These are phyloP conservation scores for Ceratocystis huliohia DNA, from an alignment of 2,329 filamentous ascomycete genomes.

Conservation along the genomic window DNA sequence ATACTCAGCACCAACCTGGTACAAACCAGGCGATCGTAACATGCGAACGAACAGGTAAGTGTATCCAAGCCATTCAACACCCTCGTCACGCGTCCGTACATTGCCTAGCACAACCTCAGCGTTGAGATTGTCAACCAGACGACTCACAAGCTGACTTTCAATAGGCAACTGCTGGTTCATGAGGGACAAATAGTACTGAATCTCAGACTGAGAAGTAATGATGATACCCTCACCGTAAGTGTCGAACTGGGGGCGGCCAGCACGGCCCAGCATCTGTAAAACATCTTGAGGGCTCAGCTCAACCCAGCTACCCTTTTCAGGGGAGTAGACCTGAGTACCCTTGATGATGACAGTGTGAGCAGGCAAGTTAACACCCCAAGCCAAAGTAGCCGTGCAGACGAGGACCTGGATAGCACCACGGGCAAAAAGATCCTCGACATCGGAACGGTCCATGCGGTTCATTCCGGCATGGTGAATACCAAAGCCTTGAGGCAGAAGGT, in stretches of 20 bases:
- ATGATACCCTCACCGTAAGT: constrained; percentile 98
- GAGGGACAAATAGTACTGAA: constrained; percentile 93
- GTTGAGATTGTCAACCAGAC: constrained; percentile 88
- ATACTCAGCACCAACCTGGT: constrained; percentile 92
- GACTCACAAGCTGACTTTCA: constrained; percentile 88
- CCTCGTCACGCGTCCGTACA: constrained; percentile 80
- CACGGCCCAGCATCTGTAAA: constrained; percentile 95
- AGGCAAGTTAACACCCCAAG: constrained; percentile 97
- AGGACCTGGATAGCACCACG: constrained; percentile 88
- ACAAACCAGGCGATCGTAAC: constrained; percentile 86
- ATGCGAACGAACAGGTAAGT: constrained; percentile 97
- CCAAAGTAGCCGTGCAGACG: constrained; percentile 93
- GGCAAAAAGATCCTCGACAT: constrained; percentile 88
- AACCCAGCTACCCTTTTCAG: constrained; percentile 97
- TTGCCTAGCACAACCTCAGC: constrained; percentile 93
- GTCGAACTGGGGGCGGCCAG: constrained; percentile 90
- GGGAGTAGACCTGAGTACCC: constrained; percentile 93
- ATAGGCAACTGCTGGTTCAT: constrained; percentile 96
- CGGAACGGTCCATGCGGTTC: constrained; percentile 85
- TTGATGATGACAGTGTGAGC: constrained; percentile 99
- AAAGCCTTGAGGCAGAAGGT: constrained; percentile 88
- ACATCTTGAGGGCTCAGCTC: constrained; percentile 96
- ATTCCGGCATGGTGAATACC: constrained; percentile 98
- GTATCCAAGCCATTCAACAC: constrained; percentile 97
- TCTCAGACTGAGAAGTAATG: constrained; percentile 86